A percentile compares a stretch with the other conserved stretches of the same genome.
Evolutionary conservation across 768 basidiomycete species (phyloP).

Genomic region (Lentinula sp.): DNA sequence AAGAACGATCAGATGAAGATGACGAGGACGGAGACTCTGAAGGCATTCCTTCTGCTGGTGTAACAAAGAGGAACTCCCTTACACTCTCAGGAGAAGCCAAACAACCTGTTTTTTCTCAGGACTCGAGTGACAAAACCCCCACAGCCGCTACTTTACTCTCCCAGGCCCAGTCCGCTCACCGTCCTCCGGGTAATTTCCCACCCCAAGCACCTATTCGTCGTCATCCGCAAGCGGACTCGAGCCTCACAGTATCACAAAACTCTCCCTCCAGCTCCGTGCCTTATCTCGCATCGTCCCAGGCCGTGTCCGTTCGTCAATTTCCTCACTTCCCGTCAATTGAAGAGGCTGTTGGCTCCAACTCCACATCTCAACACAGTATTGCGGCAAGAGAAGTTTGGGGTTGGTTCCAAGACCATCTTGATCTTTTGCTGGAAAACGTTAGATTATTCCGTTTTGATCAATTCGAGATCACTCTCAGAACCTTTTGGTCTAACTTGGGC

Average conservation of each 20-base stretch:
- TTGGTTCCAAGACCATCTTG: slow-evolving; percentile 90
- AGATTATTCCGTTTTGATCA: slow-evolving; percentile 80
- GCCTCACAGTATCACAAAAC: slow-evolving; percentile 51
- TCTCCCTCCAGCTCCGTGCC: slow-evolving; percentile 41
- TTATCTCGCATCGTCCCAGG: slow-evolving; percentile 45
- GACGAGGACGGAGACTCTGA: slow-evolving; percentile 82
- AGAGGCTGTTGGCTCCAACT: slow-evolving; percentile 71
- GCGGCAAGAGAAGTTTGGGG: slow-evolving; percentile 85
- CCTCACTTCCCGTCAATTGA: slow-evolving; percentile 82
- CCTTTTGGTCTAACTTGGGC: slow-evolving; percentile 76
- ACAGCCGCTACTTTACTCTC: slow-evolving; percentile 73
- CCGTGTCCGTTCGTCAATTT: slow-evolving; percentile 66
- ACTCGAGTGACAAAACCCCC: slow-evolving; percentile 80
- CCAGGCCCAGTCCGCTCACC: slow-evolving; percentile 65
- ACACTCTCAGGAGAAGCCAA: slow-evolving; percentile 62
- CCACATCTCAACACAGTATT: slow-evolving; percentile 69
- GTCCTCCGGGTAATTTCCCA: slow-evolving; percentile 55
- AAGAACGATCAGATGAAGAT: slow-evolving; percentile 77
- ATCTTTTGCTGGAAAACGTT: slow-evolving; percentile 73
- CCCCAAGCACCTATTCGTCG: slow-evolving; percentile 74
- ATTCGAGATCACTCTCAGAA: slow-evolving; percentile 80
- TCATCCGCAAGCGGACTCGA: slow-evolving; percentile 55
- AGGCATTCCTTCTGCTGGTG: slow-evolving; percentile 52
- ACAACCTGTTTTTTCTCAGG: slow-evolving; percentile 47
- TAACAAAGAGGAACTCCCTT: slow-evolving; percentile 71